Evolutionary conservation across 148 eudicot genomes (phyloP).

Genomic region (Bassia scoparia): DNA sequence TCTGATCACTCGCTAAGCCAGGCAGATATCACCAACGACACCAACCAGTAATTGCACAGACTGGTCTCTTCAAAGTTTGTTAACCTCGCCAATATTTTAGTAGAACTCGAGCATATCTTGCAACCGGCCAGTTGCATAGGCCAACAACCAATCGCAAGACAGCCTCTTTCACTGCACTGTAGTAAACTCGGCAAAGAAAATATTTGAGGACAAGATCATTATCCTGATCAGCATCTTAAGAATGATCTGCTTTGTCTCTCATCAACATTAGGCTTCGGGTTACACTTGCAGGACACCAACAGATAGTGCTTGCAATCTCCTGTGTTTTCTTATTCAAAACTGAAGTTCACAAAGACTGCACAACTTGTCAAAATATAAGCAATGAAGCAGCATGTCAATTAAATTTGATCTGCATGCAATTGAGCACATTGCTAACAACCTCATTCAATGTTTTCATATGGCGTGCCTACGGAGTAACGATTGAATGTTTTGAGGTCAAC

Average conservation of each 20-base stretch:
- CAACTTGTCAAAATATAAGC: slow-evolving; percentile 48
- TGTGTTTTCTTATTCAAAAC: slow-evolving; percentile 61
- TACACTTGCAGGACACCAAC: slow-evolving; percentile 54
- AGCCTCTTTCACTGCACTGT: slow-evolving; percentile 80
- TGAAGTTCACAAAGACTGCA: slow-evolving; percentile 48
- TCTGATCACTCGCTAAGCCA: slow-evolving; percentile 63
- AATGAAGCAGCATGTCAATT: slow-evolving; percentile 44
- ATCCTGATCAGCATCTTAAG: slow-evolving; percentile 41
- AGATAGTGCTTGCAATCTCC: slow-evolving; percentile 64
- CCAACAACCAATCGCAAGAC: slow-evolving; percentile 72
- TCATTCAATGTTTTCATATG: slow-evolving; percentile 68
- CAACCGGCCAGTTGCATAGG: slow-evolving; percentile 63
- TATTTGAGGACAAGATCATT: slow-evolving; percentile 52
- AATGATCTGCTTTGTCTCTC: slow-evolving; percentile 36
- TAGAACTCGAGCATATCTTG: slow-evolving; percentile 63
- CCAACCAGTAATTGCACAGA: slow-evolving; percentile 69
- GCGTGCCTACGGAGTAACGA: slow-evolving; percentile 56
- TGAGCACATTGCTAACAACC: slow-evolving; percentile 55
- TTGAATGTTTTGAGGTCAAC: slow-evolving; percentile 49
- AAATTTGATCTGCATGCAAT: slow-evolving; percentile 40
- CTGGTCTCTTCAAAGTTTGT: slow-evolving; percentile 80
- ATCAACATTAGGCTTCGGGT: slow-evolving; percentile 50
- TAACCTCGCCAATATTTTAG: slow-evolving; percentile 71
- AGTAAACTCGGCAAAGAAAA: slow-evolving; percentile 53
- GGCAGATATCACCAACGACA: slow-evolving; percentile 68